Evolutionary conservation across 345 rosid genomes (phyloP).

Genomic region (Salix caprea): DNA sequence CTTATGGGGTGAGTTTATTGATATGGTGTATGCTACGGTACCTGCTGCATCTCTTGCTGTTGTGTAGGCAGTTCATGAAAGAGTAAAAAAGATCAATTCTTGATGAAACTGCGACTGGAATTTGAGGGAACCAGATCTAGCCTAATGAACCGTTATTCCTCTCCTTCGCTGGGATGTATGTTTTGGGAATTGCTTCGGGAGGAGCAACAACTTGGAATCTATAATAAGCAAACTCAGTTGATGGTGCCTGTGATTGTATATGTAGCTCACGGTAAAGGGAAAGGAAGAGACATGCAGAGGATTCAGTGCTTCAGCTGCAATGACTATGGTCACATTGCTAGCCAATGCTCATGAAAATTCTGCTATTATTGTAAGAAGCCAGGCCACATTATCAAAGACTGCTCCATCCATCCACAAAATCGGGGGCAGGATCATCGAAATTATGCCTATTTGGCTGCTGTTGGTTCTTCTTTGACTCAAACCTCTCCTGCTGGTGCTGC

Average conservation of each 20-base stretch:
- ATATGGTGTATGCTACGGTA: neutral
- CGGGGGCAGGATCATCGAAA: too few relatives aligned
- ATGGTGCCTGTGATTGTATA: neutral
- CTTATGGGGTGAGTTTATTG: neutral
- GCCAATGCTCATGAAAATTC: too few relatives aligned
- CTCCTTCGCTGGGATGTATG: neutral
- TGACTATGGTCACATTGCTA: too few relatives aligned
- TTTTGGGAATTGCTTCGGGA: neutral
- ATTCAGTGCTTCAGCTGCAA: too few relatives aligned
- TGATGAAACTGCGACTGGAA: slow-evolving; percentile 8
- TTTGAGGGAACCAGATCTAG: neutral
- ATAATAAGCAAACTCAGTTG: too few relatives aligned
- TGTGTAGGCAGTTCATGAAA: slow-evolving; percentile 5
- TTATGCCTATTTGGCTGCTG: too few relatives aligned
- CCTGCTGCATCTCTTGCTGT: neutral
- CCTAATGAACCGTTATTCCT: neutral
- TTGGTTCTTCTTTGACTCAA: too few relatives aligned
- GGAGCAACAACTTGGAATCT: neutral
- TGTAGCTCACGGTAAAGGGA: neutral
- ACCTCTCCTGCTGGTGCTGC: too few relatives aligned
- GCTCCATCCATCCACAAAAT: too few relatives aligned
- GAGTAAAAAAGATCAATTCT: slow-evolving; percentile 9
- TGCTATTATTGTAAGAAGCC: too few relatives aligned
- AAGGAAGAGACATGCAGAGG: too few relatives aligned
- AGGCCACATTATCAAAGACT: too few relatives aligned